Conservation (phyloP, 441 rosid species). For the Pelargonium australe region DNA sequence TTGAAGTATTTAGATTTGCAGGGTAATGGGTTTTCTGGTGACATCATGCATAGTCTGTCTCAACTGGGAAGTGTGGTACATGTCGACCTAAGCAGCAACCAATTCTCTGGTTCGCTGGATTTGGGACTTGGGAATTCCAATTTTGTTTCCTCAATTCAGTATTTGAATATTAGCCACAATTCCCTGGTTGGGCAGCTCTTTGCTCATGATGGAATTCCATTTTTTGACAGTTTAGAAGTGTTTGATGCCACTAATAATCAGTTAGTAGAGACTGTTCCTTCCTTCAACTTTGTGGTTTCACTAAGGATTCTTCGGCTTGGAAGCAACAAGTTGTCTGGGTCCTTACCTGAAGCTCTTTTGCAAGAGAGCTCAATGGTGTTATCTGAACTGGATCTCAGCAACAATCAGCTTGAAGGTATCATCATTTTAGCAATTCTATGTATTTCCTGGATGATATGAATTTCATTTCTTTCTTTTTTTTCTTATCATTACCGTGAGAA, state of each 20-base stretch:
- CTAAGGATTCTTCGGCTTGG: conserved; percentile 60
- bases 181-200: conserved; percentile 56
- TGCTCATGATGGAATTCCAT: conserved; percentile 69
- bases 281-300: conserved; percentile 65
- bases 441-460: background rate
- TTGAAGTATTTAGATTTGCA: conserved; percentile 59
- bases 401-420: conserved; percentile 70
- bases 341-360: conserved; percentile 55
- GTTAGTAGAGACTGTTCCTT: conserved; percentile 53
- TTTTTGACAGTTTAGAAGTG: conserved; percentile 76
- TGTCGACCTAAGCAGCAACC: conserved; percentile 63
- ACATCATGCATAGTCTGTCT: conserved; percentile 51
- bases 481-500: background rate
- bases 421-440: conserved; percentile 11
- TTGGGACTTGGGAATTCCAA: conserved; percentile 49
- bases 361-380: conserved; percentile 63
- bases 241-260: conserved; percentile 73
- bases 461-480: conserved; percentile 7
- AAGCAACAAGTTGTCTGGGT: conserved; percentile 55
- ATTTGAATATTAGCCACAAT: conserved; percentile 63
- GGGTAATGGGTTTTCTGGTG: conserved; percentile 59
- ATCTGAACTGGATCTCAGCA: conserved; percentile 80
- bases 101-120: conserved; percentile 65
- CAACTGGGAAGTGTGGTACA: conserved; percentile 41
- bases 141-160: conserved; percentile 54